Evolutionary conservation across 257 asterid species (phyloP).

Genomic region (Solanum chmielewskii): DNA sequence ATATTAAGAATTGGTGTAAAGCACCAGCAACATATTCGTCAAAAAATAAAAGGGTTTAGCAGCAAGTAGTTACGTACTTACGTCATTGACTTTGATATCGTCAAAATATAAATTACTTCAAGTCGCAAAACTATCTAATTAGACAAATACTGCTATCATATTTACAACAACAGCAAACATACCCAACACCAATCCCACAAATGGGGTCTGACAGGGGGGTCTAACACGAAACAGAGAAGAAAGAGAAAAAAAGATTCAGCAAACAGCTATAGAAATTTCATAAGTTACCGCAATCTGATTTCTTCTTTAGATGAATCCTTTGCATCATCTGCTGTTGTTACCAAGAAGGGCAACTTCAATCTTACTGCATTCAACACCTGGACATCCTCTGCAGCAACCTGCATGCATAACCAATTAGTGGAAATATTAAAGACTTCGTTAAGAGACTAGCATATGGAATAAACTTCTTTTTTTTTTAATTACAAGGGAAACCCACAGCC

Average conservation of each 20-base stretch:
- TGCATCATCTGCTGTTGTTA: constrained; percentile 75
- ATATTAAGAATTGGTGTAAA: neutral
- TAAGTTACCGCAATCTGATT: constrained; percentile 68
- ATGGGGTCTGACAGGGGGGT: neutral
- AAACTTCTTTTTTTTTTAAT: neutral
- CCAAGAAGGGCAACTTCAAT: constrained; percentile 80
- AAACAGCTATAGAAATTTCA: neutral
- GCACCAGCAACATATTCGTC: neutral
- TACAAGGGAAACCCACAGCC: no score
- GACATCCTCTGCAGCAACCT: constrained; percentile 85
- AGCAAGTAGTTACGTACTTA: neutral
- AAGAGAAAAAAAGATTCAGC: neutral
- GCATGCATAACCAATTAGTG: constrained; percentile 13
- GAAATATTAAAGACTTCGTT: neutral
- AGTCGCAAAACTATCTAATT: neutral
- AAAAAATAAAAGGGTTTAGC: neutral
- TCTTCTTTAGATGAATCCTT: constrained; percentile 78
- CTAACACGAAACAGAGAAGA: neutral
- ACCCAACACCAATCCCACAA: neutral
- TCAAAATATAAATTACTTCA: neutral
- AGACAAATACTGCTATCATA: neutral
- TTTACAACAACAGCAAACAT: neutral
- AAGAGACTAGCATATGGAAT: neutral
- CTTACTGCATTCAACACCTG: constrained; percentile 68
- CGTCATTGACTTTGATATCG: neutral